These are phyloP conservation scores for Lactarius quietus DNA, from an alignment of 768 basidiomycete species.

Conservation along the genomic window DNA sequence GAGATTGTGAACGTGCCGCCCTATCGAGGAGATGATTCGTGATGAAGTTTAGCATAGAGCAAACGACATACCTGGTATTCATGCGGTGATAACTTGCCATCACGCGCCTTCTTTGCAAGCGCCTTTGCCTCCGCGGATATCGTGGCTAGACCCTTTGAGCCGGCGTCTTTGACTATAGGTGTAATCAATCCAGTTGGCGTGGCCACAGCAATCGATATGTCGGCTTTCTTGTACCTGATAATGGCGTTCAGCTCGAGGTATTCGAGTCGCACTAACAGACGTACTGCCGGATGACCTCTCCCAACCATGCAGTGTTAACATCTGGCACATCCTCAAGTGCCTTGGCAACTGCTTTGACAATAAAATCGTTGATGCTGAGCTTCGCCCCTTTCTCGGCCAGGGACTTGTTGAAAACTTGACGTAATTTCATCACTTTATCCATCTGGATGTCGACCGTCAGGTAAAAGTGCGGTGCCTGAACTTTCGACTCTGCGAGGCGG, in stretches of 20 bases:
- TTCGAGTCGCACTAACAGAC: conserved; percentile 32
- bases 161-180: conserved; percentile 92
- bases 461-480: conserved; percentile 96
- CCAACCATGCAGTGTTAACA: conserved; percentile 96
- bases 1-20: conserved; percentile 99
- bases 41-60: conserved; percentile 15
- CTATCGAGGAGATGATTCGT: conserved; percentile 36
- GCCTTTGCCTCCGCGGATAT: conserved; percentile 92
- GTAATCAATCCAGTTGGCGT: conserved; percentile 96
- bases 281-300: conserved; percentile 92
- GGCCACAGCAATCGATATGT: conserved; percentile 95
- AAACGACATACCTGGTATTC: conserved; percentile 79
- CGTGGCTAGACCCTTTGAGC: conserved; percentile 85
- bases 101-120: conserved; percentile 92
- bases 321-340: conserved; percentile 95
- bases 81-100: conserved; percentile 89
- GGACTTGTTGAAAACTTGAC: conserved; percentile 93
- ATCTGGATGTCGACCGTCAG: conserved; percentile 92
- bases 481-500: conserved; percentile 90
- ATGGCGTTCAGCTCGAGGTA: conserved; percentile 7
- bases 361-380: conserved; percentile 97
- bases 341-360: conserved; percentile 90
- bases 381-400: conserved; percentile 84
- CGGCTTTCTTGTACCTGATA: conserved; percentile 87
- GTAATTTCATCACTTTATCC: conserved; percentile 91